Evolutionary conservation across 106 monocot species (phyloP), one percentile per base, ranked within the genome.

Genomic region (Platanthera zijinensis): DNA sequence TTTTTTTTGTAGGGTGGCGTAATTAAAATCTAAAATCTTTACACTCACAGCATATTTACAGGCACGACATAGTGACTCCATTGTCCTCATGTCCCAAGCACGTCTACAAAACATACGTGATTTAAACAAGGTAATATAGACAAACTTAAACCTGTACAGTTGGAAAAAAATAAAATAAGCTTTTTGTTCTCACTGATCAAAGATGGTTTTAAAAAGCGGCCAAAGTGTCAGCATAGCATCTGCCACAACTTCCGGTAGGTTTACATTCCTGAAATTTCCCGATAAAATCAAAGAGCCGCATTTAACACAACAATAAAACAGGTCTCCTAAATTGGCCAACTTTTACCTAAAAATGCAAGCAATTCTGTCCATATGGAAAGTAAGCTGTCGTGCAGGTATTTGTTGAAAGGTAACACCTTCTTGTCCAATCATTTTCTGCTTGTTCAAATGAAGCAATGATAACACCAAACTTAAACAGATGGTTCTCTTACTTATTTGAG

Each of bases 21-120:
- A 25, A 25, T 25, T 25, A 25, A 25, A 25, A 25, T 25, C 25
- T 25, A 25, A 39, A 39, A 39, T 39, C 39, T 39, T 39, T 39
- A 76, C 76, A 91, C 93, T 94, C 66, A 97, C 97, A 78, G 97
- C 91, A 84, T 88, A 97, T 85, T 97, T 97, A 82, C 91, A 97
- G 19, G 97, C 87, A 22, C 97, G 91, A 45, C 97, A 93, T 50
- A 97, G 57, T 30, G 94, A 93, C 70, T 97, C 97, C 97, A 97
- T 97, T 15, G 93, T 94, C 72, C 97, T 78, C 87, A 89, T 94
- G 74, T 97, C 97, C 93, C 93, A 97, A 22, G 93, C 87, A 74
- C 97, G 91, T 18, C 93, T 97, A 77, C 52, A 89, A 21, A 7
- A 73, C 48, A 9, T 48, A 76, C 46, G 71, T 57, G 8, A 47